A percentile compares a stretch with the other conserved stretches of the same genome.
Evolutionary conservation across 2,329 filamentous ascomycete genomes (phyloP).

Genomic region (Teratosphaeria viscida): DNA sequence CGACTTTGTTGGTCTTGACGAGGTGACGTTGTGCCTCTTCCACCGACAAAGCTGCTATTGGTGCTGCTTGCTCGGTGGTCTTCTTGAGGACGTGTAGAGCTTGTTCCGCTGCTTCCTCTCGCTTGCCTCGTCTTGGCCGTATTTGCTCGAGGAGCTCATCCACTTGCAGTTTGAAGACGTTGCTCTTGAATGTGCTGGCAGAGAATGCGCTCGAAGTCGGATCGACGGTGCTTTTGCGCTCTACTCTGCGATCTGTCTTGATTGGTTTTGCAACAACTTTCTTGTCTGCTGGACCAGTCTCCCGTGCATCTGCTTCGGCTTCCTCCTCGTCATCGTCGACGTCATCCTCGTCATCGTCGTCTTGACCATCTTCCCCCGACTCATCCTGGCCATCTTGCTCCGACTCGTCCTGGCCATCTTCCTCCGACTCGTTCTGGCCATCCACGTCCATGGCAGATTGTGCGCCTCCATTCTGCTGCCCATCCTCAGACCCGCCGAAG

Average conservation of each 20-base stretch:
- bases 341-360: conserved; percentile 4
- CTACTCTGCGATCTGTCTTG: background rate
- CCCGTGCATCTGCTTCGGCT: background rate
- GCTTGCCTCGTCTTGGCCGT: conserved; percentile 48
- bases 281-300: background rate
- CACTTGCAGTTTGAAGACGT: conserved; percentile 56
- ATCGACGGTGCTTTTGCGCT: background rate
- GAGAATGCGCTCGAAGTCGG: conserved; percentile 23
- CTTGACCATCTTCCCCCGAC: conserved; percentile 1
- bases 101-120: conserved; percentile 43
- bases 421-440: conserved; percentile 3
- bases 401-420: conserved; percentile 4
- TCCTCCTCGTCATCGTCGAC: conserved; percentile 8
- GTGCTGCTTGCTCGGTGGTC: conserved; percentile 47
- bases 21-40: conserved; percentile 56
- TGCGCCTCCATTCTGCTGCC: conserved; percentile 3
- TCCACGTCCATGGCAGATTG: conserved; percentile 5
- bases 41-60: conserved; percentile 43
- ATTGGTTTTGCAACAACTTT: background rate
- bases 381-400: conserved; percentile 4
- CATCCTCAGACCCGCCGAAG: conserved; percentile 13
- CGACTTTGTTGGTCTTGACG: conserved; percentile 55
- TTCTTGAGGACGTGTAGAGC: conserved; percentile 45
- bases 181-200: conserved; percentile 53
- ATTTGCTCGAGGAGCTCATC: conserved; percentile 52